Percentiles rank a stretch among this genome's conserved stretches.
Evolutionary conservation across 164 flowering plant species (phyloP).

Genomic region (Tetracentron sinense): DNA sequence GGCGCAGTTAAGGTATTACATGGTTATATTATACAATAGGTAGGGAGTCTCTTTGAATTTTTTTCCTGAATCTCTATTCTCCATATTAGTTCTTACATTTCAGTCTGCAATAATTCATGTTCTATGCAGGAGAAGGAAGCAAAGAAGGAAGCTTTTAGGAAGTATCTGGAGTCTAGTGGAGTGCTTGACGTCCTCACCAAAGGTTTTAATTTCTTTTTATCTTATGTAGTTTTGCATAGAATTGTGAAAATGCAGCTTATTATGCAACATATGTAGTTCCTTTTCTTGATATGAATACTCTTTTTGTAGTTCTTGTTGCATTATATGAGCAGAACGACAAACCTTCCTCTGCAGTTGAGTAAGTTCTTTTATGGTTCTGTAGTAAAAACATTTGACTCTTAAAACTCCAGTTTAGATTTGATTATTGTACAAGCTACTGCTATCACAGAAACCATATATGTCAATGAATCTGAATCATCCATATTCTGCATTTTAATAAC

Average conservation of each 20-base stretch:
- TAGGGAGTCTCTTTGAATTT: neutral
- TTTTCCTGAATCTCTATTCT: neutral
- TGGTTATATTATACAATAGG: neutral
- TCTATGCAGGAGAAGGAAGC: conserved; percentile 80
- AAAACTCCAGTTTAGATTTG: neutral
- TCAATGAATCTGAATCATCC: neutral
- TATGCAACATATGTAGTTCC: neutral
- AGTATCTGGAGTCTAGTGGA: conserved; percentile 91
- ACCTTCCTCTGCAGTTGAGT: conserved; percentile 90
- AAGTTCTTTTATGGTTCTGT: conserved; percentile 26
- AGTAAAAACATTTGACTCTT: neutral
- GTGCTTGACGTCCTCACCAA: conserved; percentile 90
- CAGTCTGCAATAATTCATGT: neutral
- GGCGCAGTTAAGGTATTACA: neutral
- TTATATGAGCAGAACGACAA: conserved; percentile 92
- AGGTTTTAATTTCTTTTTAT: conserved; percentile 42
- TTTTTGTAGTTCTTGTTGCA: conserved; percentile 72
- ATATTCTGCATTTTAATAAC: neutral
- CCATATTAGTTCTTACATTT: neutral
- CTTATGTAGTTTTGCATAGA: neutral
- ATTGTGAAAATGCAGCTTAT: conserved; percentile 4
- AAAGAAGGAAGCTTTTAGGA: conserved; percentile 94
- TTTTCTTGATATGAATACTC: conserved; percentile 7
- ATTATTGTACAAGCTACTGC: neutral
- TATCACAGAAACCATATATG: neutral